Evolutionary conservation across 1,284 basidiomycete genomes (phyloP).

Genomic region (Ceratobasidium sp.): DNA sequence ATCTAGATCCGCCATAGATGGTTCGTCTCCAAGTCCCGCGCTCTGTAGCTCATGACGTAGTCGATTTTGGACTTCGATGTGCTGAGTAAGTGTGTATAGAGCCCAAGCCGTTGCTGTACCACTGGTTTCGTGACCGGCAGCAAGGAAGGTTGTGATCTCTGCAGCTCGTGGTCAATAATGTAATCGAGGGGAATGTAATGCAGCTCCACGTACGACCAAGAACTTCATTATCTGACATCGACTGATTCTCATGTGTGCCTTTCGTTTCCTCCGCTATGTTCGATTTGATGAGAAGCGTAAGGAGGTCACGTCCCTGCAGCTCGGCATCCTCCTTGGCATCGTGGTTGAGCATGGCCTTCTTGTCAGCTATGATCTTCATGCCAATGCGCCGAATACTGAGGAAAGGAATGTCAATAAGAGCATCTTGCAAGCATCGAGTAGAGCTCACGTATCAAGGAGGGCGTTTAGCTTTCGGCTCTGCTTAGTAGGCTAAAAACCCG

Average conservation of each 20-base stretch:
- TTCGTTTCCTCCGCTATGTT: slow-evolving; percentile 72
- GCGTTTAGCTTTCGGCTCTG: slow-evolving; percentile 1
- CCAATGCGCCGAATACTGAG: slow-evolving; percentile 31
- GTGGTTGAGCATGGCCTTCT: slow-evolving; percentile 56
- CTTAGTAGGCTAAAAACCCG: slow-evolving; percentile 18
- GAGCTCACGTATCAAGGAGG: slow-evolving; percentile 19
- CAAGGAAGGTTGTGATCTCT: slow-evolving; percentile 50
- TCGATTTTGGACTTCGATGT: slow-evolving; percentile 71
- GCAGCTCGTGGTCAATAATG: neutral
- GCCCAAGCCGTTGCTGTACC: slow-evolving; percentile 71
- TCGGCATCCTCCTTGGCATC: slow-evolving; percentile 51
- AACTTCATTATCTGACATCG: slow-evolving; percentile 79
- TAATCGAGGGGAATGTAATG: neutral
- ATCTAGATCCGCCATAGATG: slow-evolving; percentile 59
- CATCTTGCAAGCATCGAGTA: neutral
- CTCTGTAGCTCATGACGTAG: slow-evolving; percentile 76
- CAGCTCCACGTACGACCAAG: slow-evolving; percentile 71
- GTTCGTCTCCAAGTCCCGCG: slow-evolving; percentile 61
- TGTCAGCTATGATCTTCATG: slow-evolving; percentile 51
- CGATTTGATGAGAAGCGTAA: slow-evolving; percentile 71
- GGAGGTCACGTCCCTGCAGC: slow-evolving; percentile 60
- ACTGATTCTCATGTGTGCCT: slow-evolving; percentile 64
- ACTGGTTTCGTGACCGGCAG: slow-evolving; percentile 78
- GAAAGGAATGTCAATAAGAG: neutral
- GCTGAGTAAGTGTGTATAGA: slow-evolving; percentile 71